Evolutionary conservation across 345 rosid species (phyloP).

Genomic region (Heritiera fomes): DNA sequence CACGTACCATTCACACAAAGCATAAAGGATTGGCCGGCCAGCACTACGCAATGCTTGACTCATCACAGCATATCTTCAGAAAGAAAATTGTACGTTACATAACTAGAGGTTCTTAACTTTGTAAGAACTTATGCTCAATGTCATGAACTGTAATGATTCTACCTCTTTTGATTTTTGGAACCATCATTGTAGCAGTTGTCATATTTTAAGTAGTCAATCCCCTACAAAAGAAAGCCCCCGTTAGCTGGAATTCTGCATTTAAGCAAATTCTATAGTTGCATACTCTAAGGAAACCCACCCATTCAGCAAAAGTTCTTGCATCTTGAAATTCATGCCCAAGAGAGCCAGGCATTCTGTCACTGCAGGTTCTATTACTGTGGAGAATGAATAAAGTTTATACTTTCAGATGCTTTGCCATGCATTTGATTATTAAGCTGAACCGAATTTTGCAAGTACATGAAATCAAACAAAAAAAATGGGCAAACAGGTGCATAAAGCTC

Average conservation of each 20-base stretch:
- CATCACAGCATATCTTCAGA: constrained; percentile 46
- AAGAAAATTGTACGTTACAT: neutral
- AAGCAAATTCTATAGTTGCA: neutral
- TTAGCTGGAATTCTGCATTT: neutral
- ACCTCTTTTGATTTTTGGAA: constrained; percentile 41
- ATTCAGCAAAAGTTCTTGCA: constrained; percentile 51
- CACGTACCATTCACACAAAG: constrained; percentile 56
- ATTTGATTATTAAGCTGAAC: neutral
- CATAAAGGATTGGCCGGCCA: constrained; percentile 43
- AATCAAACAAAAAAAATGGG: too few relatives aligned
- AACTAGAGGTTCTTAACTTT: neutral
- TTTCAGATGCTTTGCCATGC: neutral
- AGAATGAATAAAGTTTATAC: neutral
- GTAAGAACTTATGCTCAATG: neutral
- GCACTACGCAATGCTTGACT: constrained; percentile 46
- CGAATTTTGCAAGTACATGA: too few relatives aligned
- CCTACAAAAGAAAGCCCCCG: neutral
- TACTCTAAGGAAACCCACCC: constrained; percentile 38
- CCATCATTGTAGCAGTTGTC: constrained; percentile 49
- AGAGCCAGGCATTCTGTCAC: constrained; percentile 61
- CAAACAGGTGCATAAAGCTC: too few relatives aligned
- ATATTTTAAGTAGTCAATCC: constrained; percentile 45
- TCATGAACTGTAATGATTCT: neutral
- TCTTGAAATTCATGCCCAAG: constrained; percentile 59
- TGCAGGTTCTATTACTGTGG: constrained; percentile 47